Evolutionary conservation across 352 stramenopile genomes (phyloP), one percentile per base, ranked within the genome.

Genomic region (Detonula confervacea): DNA sequence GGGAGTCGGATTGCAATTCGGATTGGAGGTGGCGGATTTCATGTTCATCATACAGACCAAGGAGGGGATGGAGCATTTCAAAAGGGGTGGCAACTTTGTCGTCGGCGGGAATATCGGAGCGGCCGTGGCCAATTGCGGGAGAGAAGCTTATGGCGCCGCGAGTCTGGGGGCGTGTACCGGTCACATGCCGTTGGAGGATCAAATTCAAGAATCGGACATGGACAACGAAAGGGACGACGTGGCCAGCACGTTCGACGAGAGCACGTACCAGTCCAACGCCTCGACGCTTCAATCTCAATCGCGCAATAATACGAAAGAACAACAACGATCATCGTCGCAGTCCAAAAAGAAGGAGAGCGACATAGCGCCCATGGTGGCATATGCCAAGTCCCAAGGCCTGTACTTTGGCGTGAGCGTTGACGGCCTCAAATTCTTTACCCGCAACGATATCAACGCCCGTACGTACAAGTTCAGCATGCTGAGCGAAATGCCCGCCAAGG

Each of bases 1-100:
- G 9, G 89, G 89, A 35, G 64, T 93, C 12, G 89, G 89, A 44
- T 59, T 93, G 3, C 95, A 98, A 80, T 94, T 92, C 46, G 96
- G 96, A 44, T 87, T 96, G 24, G 95, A 98, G 78, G 87, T 98
- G 16, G 92, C 97, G 8, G 95, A 98, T 82, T 96, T 97, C 39
- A 95, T 98, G 86, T 96, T 98, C 72, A 96, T 98, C 47, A 89
- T 98, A 63, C 94, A 96, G 72, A 98, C 95, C 91, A 60, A 96
- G 94, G 86, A 96, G 94, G 46, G 97, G 91, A 77, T 96, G 22
- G 84, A 97, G 33, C 87, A 95, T 64, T 96, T 96, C 80, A 82
- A 82, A 67, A 63, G 79, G 22, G 86, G 83, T 46, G 83, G 78
- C 4, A 87, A 80, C 44, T 92, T 93, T 63, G 84, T 87, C 0